Evolutionary conservation across 345 rosid species (phyloP), one percentile per base, ranked within the genome.

Genomic region (Raphanus sativus): DNA sequence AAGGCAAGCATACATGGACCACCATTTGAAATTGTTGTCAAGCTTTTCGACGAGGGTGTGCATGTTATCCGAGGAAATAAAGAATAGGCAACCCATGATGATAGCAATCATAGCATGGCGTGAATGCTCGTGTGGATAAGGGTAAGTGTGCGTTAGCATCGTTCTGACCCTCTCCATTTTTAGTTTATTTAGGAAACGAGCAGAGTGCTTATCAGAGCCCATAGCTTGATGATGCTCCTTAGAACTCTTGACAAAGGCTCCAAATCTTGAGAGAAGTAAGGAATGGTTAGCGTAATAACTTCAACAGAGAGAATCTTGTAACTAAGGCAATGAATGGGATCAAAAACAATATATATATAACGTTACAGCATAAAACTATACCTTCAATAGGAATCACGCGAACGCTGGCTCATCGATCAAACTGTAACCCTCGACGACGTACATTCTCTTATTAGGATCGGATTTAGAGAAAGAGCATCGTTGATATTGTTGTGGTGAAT

Each of bases 71-170:
- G 97, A 92, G 1, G 99, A 92, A 70, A 95, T 92, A 81, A 95
- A 95, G 80, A 95, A 95, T 65, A 95, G 80, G 82, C 99, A 95
- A 72, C 98, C 99, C 58, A 89, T 88, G 32, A 79, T 88, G 50
- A 95, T 97, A 6, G 99, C 98, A 82, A 95, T 95, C 52, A 92
- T 71, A 54, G 99, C 99, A 79, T 95, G 99, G 3, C 99, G 89
- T 3, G 99, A 95, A 83, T 95, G 99, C 83, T 95, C 97, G 54
- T 95, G 99, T 3, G 99, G 99, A n/a, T 95, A 95, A 76, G 99
- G 99, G 77, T 89, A 90, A 1, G 90, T n/a, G 69, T 91, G 88
- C 10, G 94, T 88, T 73, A 92, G 80, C 70, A 92, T 91, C 16
- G 96, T 95, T 84, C 97, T 86, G 83, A 95, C 88, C 71, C 95